A percentile compares a stretch with the other conserved stretches of the same genome.
phyloP scores from a whole-genome alignment of 257 asterid genomes.

The Mentha longifolia region DNA sequence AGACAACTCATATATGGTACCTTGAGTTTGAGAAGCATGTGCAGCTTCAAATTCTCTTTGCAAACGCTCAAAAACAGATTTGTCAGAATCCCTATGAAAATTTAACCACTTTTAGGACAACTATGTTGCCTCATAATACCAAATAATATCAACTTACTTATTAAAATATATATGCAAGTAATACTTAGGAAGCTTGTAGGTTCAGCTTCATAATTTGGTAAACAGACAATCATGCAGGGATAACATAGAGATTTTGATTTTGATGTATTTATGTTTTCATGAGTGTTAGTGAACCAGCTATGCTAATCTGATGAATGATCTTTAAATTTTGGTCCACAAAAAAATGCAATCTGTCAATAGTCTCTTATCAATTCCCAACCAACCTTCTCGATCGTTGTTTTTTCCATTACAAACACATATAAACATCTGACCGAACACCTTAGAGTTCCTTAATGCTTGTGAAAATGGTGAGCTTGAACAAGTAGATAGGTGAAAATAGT shows the following conservation, averaged over 20 bases:
- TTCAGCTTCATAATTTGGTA: not conserved
- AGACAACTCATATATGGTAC: constrained; percentile 41
- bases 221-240: not conserved
- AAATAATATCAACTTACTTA: constrained; percentile 21
- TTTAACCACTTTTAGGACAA: constrained; percentile 36
- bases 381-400: not conserved
- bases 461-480: too few relatives aligned
- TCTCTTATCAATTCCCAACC: not conserved
- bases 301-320: not conserved
- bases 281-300: not conserved
- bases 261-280: not conserved
- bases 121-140: constrained; percentile 5
- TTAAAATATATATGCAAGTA: not conserved
- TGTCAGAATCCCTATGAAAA: constrained; percentile 87
- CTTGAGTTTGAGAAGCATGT: constrained; percentile 88
- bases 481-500: too few relatives aligned
- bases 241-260: not conserved
- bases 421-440: too few relatives aligned
- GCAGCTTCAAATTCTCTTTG: constrained; percentile 92
- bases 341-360: not conserved
- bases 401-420: too few relatives aligned
- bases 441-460: too few relatives aligned
- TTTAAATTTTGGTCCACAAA: not conserved
- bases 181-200: not conserved
- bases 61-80: constrained; percentile 81